Evolutionary conservation across 257 asterid species (phyloP).

Genomic region (Nemophila menziesii): DNA sequence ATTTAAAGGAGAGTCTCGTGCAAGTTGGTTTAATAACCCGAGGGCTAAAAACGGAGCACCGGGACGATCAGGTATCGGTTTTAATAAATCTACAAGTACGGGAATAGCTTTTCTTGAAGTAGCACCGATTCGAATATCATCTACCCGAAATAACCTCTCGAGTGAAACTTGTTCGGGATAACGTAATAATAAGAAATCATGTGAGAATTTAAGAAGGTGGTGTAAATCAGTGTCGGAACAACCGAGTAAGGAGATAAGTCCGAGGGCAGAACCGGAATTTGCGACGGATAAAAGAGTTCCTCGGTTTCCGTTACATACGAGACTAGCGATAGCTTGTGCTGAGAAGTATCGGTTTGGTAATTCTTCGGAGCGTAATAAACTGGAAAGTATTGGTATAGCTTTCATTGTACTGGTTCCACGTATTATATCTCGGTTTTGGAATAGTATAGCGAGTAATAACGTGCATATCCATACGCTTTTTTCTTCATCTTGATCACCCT

Average conservation of each 20-base stretch:
- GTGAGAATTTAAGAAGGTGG: slow-evolving; percentile 76
- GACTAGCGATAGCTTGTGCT: slow-evolving; percentile 91
- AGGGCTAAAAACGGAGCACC: slow-evolving; percentile 94
- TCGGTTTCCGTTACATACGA: slow-evolving; percentile 95
- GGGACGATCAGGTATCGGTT: slow-evolving; percentile 97
- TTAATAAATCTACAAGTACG: slow-evolving; percentile 91
- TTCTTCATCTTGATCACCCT: slow-evolving; percentile 85
- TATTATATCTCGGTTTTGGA: slow-evolving; percentile 81
- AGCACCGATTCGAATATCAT: slow-evolving; percentile 91
- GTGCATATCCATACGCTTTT: slow-evolving; percentile 80
- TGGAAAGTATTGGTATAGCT: slow-evolving; percentile 73
- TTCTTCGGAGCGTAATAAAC: slow-evolving; percentile 78
- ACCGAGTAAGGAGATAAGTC: slow-evolving; percentile 87
- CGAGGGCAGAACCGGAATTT: slow-evolving; percentile 86
- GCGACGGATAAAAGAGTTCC: slow-evolving; percentile 99
- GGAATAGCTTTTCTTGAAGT: slow-evolving; percentile 97
- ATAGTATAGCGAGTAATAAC: slow-evolving; percentile 60
- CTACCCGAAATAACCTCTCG: slow-evolving; percentile 91
- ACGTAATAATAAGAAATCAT: slow-evolving; percentile 64
- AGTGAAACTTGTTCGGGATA: slow-evolving; percentile 95
- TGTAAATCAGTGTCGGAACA: slow-evolving; percentile 73
- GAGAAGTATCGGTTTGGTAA: slow-evolving; percentile 84
- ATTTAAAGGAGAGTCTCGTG: slow-evolving; percentile 72
- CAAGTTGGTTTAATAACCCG: slow-evolving; percentile 83
- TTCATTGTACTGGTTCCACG: slow-evolving; percentile 79